Percentiles rank a stretch among this genome's conserved stretches.
Evolutionary conservation across 352 stramenopile species (phyloP).

Genomic region (Pythium folliculosum): DNA sequence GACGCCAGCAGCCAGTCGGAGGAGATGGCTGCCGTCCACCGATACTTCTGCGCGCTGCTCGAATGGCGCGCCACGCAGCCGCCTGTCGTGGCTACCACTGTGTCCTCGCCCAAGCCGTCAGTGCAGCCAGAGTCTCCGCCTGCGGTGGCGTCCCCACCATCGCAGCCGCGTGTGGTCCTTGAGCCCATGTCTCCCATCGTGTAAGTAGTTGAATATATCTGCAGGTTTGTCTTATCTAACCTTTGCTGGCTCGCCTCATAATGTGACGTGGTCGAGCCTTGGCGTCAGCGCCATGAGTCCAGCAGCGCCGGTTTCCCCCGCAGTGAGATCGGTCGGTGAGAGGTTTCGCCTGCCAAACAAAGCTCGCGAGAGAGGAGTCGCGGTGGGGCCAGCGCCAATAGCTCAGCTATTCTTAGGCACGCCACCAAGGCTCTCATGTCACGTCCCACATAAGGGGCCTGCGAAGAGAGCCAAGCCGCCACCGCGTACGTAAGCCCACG

Average conservation of each 20-base stretch:
- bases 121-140: neutral
- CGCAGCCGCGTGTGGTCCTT: neutral
- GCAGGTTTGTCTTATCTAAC: constrained; percentile 11
- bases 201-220: constrained; percentile 31
- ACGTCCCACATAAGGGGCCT: constrained; percentile 6
- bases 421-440: neutral
- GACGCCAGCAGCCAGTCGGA: neutral
- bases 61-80: constrained; percentile 4
- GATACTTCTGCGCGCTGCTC: constrained; percentile 24
- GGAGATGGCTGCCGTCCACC: constrained; percentile 14
- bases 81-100: neutral
- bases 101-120: neutral
- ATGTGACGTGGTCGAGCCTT: neutral
- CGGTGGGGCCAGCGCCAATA: neutral
- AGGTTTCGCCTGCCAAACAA: constrained; percentile 3
- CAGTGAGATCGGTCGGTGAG: neutral
- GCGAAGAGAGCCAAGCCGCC: neutral
- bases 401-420: constrained; percentile 5
- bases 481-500: neutral
- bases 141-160: neutral
- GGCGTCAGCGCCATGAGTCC: constrained; percentile 10
- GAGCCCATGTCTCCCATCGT: constrained; percentile 20
- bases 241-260: neutral
- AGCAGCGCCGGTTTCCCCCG: constrained; percentile 9
- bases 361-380: neutral